Conservation (phyloP, 2,329 filamentous ascomycete species). For the Apiospora sp. region DNA sequence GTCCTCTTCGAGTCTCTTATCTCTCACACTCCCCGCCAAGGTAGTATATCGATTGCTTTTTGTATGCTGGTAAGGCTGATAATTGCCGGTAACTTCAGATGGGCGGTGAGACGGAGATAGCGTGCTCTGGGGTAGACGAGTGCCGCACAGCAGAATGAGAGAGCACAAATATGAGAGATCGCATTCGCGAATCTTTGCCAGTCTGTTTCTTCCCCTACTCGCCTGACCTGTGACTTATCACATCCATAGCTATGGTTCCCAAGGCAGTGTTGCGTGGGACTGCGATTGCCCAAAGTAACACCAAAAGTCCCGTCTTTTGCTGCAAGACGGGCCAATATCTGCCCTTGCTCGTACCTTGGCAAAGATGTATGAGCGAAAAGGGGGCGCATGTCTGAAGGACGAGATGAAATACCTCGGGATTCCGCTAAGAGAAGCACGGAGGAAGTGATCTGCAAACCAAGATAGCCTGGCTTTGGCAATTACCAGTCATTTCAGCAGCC, state of each 20-base stretch:
- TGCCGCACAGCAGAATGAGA: background rate
- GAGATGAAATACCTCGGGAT: background rate
- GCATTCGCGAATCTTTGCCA: background rate
- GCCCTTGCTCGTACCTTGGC: background rate
- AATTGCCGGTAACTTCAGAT: background rate
- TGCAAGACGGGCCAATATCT: background rate
- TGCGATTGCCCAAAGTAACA: background rate
- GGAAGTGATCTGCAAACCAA: background rate
- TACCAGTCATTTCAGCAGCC: background rate
- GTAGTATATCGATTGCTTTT: background rate
- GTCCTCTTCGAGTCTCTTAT: too few relatives aligned
- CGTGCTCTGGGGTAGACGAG: background rate
- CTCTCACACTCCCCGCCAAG: too few relatives aligned
- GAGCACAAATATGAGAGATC: background rate
- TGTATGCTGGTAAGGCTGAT: background rate
- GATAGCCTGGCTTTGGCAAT: background rate
- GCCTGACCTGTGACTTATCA: slow-evolving; percentile 7
- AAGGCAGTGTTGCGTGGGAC: slow-evolving; percentile 2
- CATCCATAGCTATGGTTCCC: background rate
- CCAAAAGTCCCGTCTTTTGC: background rate
- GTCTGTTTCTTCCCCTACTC: background rate
- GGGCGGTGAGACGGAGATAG: background rate
- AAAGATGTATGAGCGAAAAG: background rate
- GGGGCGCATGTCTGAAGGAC: background rate
- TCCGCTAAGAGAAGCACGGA: background rate